Percentiles rank a stretch among this genome's conserved stretches.
These are phyloP conservation scores for Aphanomyces astaci DNA, from an alignment of 352 stramenopile species.

Conservation along the genomic window DNA sequence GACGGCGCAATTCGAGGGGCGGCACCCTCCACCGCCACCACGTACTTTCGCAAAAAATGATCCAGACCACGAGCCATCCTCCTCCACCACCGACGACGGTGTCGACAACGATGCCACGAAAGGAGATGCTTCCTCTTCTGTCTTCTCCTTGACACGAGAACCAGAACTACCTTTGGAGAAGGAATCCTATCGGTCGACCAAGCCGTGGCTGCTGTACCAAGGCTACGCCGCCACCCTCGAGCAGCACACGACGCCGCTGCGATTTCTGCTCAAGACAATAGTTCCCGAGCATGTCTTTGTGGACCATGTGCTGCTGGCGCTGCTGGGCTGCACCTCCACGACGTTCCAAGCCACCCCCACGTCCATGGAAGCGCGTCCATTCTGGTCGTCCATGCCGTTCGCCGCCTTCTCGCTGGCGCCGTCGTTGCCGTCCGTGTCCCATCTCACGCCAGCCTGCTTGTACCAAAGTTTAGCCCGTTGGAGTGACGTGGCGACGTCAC, in stretches of 20 bases:
- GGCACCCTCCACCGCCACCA: background rate
- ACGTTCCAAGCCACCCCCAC: background rate
- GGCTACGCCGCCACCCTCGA: background rate
- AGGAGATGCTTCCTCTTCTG: background rate
- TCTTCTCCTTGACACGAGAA: background rate
- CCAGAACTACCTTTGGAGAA: background rate
- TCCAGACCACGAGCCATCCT: too few species aligned
- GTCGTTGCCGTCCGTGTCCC: background rate
- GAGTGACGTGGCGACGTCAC: background rate
- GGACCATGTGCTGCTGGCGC: background rate
- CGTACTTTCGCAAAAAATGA: too few species aligned
- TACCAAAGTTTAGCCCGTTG: background rate
- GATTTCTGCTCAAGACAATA: background rate
- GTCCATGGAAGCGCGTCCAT: background rate
- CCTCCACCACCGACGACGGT: too few species aligned
- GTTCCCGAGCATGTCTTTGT: background rate
- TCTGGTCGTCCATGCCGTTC: background rate
- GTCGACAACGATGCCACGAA: too few species aligned
- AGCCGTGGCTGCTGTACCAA: slow-evolving; percentile 19
- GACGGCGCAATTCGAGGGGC: background rate
- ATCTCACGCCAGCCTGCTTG: slow-evolving; percentile 4
- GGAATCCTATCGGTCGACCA: background rate
- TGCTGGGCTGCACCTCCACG: background rate
- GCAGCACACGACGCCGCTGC: background rate
- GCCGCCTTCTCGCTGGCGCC: background rate